Evolutionary conservation across 495 filamentous ascomycete species (phyloP), one percentile per base, ranked within the genome.

Genomic region (Venustampulla echinocandica): DNA sequence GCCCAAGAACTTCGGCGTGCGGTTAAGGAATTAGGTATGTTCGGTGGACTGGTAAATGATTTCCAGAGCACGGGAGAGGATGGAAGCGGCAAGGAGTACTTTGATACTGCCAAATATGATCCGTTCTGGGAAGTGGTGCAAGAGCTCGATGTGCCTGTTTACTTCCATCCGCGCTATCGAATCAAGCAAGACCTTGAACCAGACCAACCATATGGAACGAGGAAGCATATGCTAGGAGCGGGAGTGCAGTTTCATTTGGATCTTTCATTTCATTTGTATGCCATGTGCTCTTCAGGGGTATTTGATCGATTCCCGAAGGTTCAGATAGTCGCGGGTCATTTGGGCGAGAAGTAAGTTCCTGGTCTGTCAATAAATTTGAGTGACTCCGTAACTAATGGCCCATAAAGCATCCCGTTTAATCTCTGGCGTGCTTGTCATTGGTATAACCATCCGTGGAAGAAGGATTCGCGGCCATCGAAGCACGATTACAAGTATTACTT

Each of bases 291-390:
- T 0, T 69, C 66, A 46, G 74, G 74, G 3, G 68, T 76, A 0
- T 84, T 82, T 51, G 73, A 78, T 54, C 59, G 65, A 3, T 71
- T 64, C 43, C 74, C 80, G 0, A 65, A 65, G 15, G 58, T 82
- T 28, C 77, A 82, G 56, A 63, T 84, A 22, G 72, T 84, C 45
- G 57, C 82, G 10, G 80, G 80, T 3, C 80, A 84, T 60, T 63
- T 81, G 53, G 80, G 80, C 7, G 80, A 84, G 61, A 68, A 30
- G 35, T 48, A n/a, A 38, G 33, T 47, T 28, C 19, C 23, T 22
- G 7, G 11, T 22, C 37, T 22, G 4, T 10, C 37, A 11, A 6
- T n/a, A 5, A 3, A 10, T 40, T 40, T 23, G 7, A 22, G 18
- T 40, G 10, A n/a, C n/a, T n/a, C 5, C 11, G 5, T 20, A 10